Evolutionary conservation across 805 yeast species (phyloP).

Genomic region (Cyberlindnera nakhonratchasimensis): DNA sequence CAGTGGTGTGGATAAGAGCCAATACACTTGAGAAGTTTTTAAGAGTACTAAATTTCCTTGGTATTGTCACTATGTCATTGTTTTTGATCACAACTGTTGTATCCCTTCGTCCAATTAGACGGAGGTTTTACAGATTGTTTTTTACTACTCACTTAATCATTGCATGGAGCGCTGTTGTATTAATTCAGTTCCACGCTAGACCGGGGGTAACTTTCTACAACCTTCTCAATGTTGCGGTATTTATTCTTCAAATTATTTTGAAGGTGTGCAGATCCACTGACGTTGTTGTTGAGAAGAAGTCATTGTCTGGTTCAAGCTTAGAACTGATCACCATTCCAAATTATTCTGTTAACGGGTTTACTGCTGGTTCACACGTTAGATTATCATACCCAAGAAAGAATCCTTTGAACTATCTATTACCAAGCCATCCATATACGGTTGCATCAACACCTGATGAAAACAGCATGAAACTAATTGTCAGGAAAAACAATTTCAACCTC

Average conservation of each 20-base stretch:
- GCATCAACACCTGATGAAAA: constrained; percentile 42
- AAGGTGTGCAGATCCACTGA: constrained; percentile 29
- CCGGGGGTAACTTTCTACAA: constrained; percentile 52
- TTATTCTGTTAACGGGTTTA: constrained; percentile 18
- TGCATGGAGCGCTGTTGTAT: constrained; percentile 41
- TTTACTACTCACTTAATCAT: constrained; percentile 55
- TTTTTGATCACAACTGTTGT: constrained; percentile 38
- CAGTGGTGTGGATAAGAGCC: constrained; percentile 44
- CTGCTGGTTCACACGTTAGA: constrained; percentile 60
- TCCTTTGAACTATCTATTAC: constrained; percentile 44
- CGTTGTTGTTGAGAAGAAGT: constrained; percentile 16
- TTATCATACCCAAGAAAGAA: constrained; percentile 36
- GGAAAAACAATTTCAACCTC: constrained; percentile 35
- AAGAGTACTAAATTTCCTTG: constrained; percentile 45
- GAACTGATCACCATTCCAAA: constrained; percentile 28
- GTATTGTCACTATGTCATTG: constrained; percentile 41
- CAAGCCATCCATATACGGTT: constrained; percentile 69
- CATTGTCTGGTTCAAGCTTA: constrained; percentile 21
- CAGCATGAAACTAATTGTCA: constrained; percentile 42
- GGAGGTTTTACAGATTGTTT: constrained; percentile 47
- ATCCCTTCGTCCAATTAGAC: constrained; percentile 49
- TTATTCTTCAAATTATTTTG: constrained; percentile 36
- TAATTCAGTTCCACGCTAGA: constrained; percentile 61
- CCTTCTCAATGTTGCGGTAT: constrained; percentile 27
- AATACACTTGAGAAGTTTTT: constrained; percentile 36